These are phyloP conservation scores for Malus orientalis DNA, from an alignment of 306 rosid species.

Conservation along the genomic window DNA sequence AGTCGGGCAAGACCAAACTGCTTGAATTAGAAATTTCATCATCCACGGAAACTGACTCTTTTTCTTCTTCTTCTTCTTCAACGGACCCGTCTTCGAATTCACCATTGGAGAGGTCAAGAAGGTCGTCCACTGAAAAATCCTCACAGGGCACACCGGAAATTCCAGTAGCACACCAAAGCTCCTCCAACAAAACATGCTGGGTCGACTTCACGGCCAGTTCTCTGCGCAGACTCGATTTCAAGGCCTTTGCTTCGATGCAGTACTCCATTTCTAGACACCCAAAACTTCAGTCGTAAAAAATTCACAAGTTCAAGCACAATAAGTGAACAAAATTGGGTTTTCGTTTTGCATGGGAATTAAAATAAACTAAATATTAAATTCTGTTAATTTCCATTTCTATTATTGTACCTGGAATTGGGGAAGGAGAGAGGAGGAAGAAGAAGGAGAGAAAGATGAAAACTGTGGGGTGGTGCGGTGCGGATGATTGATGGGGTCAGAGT, in stretches of 20 bases:
- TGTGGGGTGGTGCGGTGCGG: constrained; percentile 13
- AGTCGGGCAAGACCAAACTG: constrained; percentile 25
- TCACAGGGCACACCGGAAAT: constrained; percentile 42
- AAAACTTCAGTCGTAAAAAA: constrained; percentile 20
- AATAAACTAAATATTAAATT: too few relatives aligned
- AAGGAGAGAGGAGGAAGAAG: not conserved
- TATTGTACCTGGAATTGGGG: constrained; percentile 28
- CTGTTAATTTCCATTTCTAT: too few relatives aligned
- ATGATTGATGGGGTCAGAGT: constrained; percentile 26
- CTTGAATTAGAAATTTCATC: constrained; percentile 38
- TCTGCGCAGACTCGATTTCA: constrained; percentile 56
- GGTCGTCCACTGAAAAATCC: constrained; percentile 76
- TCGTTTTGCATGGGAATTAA: not conserved
- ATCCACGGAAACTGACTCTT: constrained; percentile 41
- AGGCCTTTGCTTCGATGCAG: constrained; percentile 50
- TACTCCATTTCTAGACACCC: constrained; percentile 52
- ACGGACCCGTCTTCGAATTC: constrained; percentile 40
- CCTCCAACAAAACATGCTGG: constrained; percentile 39
- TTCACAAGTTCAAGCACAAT: not conserved
- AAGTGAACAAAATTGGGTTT: not conserved
- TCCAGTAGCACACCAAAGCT: constrained; percentile 21
- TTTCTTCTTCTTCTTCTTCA: constrained; percentile 32
- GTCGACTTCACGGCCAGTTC: constrained; percentile 40
- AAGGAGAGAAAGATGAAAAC: not conserved
- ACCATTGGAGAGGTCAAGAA: constrained; percentile 58